Percentiles rank a stretch among this genome's conserved stretches.
These are phyloP conservation scores for Sporothrix schenckii DNA, from an alignment of 2,329 filamentous ascomycete genomes.

Conservation along the genomic window DNA sequence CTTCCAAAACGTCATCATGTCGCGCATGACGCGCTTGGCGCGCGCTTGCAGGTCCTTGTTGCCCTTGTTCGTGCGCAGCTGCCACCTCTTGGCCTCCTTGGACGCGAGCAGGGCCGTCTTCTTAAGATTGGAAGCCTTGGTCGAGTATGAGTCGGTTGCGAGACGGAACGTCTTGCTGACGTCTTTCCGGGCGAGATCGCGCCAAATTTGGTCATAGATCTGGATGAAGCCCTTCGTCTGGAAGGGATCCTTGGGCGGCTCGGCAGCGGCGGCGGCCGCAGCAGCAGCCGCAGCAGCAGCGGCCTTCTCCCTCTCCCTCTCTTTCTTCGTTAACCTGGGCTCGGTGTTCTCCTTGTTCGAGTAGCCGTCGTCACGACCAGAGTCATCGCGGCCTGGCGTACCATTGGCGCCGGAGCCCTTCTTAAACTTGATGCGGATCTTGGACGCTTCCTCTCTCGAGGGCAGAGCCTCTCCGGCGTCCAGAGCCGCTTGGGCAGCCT, in stretches of 20 bases:
- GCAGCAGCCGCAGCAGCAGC: slow-evolving; percentile 13
- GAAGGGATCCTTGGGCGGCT: slow-evolving; percentile 60
- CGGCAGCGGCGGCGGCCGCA: slow-evolving; percentile 39
- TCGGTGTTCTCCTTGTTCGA: slow-evolving; percentile 55
- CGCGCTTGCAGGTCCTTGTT: slow-evolving; percentile 96
- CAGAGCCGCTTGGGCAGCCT: slow-evolving; percentile 81
- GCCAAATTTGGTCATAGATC: slow-evolving; percentile 96
- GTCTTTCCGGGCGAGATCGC: slow-evolving; percentile 90
- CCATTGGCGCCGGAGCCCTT: slow-evolving; percentile 48
- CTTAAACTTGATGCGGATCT: slow-evolving; percentile 68
- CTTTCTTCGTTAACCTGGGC: slow-evolving; percentile 48
- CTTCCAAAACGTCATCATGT: slow-evolving; percentile 99
- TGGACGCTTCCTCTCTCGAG: slow-evolving; percentile 58
- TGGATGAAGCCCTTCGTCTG: slow-evolving; percentile 93
- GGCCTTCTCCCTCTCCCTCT: slow-evolving; percentile 45
- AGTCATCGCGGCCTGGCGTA: slow-evolving; percentile 47
- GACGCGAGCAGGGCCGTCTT: slow-evolving; percentile 96
- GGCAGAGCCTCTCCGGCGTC: slow-evolving; percentile 77
- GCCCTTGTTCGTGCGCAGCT: slow-evolving; percentile 96
- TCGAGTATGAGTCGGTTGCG: slow-evolving; percentile 81
- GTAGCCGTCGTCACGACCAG: slow-evolving; percentile 50
- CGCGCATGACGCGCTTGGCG: slow-evolving; percentile 96
- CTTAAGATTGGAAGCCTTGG: slow-evolving; percentile 91
- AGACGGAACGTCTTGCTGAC: slow-evolving; percentile 90
- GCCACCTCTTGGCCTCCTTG: slow-evolving; percentile 97